Evolutionary conservation across 2,329 filamentous ascomycete species (phyloP).

Genomic region (Fusarium odoratissimum): DNA sequence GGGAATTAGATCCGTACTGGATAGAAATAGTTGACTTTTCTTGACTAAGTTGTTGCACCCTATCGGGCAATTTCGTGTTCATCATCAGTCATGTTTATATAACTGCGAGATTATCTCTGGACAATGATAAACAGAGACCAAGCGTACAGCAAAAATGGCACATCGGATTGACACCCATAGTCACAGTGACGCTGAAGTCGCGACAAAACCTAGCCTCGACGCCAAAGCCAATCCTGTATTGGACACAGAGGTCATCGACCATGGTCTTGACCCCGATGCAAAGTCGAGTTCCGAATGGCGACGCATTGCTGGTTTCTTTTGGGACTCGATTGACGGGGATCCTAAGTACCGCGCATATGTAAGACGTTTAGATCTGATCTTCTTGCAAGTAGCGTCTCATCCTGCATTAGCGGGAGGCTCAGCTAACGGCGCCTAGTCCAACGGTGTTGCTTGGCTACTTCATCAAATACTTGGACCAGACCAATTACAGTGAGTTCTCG

Average conservation of each 20-base stretch:
- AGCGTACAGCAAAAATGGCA: background rate
- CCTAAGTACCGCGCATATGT: background rate
- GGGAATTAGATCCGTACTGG: background rate
- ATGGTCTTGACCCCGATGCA: background rate
- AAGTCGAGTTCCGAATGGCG: background rate
- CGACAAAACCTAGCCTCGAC: background rate
- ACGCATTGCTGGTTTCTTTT: background rate
- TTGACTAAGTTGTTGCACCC: background rate
- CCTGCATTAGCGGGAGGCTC: background rate
- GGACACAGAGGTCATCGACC: background rate
- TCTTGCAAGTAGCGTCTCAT: background rate
- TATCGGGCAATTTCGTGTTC: background rate
- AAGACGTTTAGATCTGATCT: background rate
- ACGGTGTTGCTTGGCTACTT: background rate
- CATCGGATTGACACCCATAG: background rate
- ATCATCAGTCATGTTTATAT: background rate
- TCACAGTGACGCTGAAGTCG: background rate
- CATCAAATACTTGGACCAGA: background rate
- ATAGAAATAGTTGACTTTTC: background rate
- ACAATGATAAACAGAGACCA: background rate
- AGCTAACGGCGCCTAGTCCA: background rate
- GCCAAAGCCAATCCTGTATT: background rate
- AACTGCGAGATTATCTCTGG: background rate
- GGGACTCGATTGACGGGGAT: background rate
- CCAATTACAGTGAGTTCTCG: background rate